Evolutionary conservation across 192 early-diverging fungal species (phyloP), one percentile per base, ranked within the genome.

Genomic region (Phycomyces blakesleeanus): DNA sequence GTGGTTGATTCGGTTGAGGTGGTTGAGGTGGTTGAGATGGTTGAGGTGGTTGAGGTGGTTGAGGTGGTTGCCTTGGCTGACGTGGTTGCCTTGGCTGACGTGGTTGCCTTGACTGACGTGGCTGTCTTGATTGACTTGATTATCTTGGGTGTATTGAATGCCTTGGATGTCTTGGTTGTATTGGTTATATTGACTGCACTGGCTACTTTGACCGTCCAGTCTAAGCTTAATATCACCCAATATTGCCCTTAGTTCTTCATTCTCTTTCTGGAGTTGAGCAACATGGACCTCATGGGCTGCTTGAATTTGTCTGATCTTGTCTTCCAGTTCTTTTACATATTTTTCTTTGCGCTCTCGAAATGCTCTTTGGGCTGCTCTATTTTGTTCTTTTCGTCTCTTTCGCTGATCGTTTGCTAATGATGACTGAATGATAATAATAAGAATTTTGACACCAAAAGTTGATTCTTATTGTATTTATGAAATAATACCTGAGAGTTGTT

Each of bases 341-440:
- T 81, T 80, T 63, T 93, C 87, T 63, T 90, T 91, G 60, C 93
- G 87, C 67, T 93, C 92, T 47, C 93, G 88, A 73, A 95, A 95
- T 4, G 92, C 92, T 20, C 74, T 29, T 61, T 76, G 74, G 27
- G 74, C 74, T 63, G 64, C 56, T 42, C 74, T 21, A 25, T 76
- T 76, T 42, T 76, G 74, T 50, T 69, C 74, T 55, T 71, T 76
- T 16, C 74, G 50, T 34, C 68, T 39, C n/a, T 34, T 37, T 21
- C 55, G 24, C 38, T 61, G 67, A 26, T 69, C 67, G 0, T 9
- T n/a, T 38, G 55, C 37, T 7, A 39, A 12, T 24, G 49, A 12
- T 47, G 18, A 47, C 15, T 18, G n/a, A 14, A 47, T 47, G 44
- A 18, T 47, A 47, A 18, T 2, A n/a, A n/a, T n/a, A 6, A 12